Evolutionary conservation across 306 rosid species (phyloP).

Genomic region (Begonia masoniana): DNA sequence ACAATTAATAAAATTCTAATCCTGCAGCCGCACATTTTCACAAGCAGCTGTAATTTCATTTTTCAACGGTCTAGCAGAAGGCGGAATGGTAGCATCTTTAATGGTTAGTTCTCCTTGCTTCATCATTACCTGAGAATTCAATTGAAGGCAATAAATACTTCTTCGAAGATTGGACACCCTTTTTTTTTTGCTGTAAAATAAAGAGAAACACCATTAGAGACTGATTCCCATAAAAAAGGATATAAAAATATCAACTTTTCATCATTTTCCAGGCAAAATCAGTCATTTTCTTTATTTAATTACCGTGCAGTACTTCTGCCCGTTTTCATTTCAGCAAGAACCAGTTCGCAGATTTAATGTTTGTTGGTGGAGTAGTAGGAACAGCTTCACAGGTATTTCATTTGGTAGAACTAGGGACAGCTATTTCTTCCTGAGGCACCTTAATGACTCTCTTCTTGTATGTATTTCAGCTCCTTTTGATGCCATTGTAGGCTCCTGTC

Average conservation of each 20-base stretch:
- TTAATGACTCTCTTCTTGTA: background rate
- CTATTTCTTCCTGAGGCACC: background rate
- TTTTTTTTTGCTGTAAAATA: too few relatives aligned
- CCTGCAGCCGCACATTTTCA: conserved; percentile 59
- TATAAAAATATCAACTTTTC: too few relatives aligned
- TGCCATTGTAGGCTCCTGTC: conserved; percentile 51
- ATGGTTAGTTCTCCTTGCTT: conserved; percentile 25
- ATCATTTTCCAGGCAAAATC: too few relatives aligned
- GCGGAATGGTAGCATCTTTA: conserved; percentile 47
- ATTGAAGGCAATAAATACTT: too few relatives aligned
- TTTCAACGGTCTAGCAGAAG: conserved; percentile 65
- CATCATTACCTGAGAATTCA: too few relatives aligned
- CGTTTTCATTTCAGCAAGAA: conserved; percentile 65
- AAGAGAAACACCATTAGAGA: too few relatives aligned
- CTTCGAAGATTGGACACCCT: too few relatives aligned
- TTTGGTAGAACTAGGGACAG: too few relatives aligned
- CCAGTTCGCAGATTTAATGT: conserved; percentile 75
- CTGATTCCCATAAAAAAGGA: too few relatives aligned
- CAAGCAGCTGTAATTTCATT: conserved; percentile 56
- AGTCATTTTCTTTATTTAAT: too few relatives aligned
- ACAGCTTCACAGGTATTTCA: conserved; percentile 49
- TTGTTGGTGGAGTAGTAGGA: conserved; percentile 45
- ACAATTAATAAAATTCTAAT: background rate
- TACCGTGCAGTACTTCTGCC: conserved; percentile 69
- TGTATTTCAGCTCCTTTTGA: conserved; percentile 41